A percentile compares a stretch with the other conserved stretches of the same genome.
Evolutionary conservation across 2,329 filamentous ascomycete genomes (phyloP).

Genomic region (Penicillium sp.): DNA sequence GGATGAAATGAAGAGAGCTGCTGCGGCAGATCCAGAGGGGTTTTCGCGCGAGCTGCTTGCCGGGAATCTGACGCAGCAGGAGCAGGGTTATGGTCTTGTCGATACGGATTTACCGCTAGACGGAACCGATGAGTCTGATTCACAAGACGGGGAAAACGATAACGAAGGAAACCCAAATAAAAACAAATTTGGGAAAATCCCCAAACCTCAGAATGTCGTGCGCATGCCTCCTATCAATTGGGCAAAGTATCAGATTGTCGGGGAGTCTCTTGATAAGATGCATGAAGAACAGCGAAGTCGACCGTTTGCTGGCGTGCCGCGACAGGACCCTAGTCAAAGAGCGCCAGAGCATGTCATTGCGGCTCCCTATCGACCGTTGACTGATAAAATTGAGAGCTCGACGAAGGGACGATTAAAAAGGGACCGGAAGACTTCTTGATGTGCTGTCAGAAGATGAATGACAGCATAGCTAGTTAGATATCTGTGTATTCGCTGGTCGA

Average conservation of each 20-base stretch:
- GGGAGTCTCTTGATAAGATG: slow-evolving; percentile 75
- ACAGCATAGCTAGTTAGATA: neutral
- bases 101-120: slow-evolving; percentile 28
- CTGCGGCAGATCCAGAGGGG: slow-evolving; percentile 64
- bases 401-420: slow-evolving; percentile 29
- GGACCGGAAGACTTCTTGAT: slow-evolving; percentile 30
- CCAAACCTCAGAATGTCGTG: slow-evolving; percentile 74
- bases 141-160: neutral
- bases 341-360: slow-evolving; percentile 52
- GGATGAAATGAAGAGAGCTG: slow-evolving; percentile 65
- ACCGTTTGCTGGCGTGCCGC: slow-evolving; percentile 49
- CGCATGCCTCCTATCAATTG: slow-evolving; percentile 89
- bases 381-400: slow-evolving; percentile 46
- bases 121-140: slow-evolving; percentile 20
- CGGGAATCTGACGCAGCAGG: slow-evolving; percentile 53
- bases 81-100: slow-evolving; percentile 27
- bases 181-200: slow-evolving; percentile 61
- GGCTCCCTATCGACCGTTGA: slow-evolving; percentile 58
- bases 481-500: neutral
- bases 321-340: slow-evolving; percentile 28
- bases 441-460: neutral
- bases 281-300: slow-evolving; percentile 72
- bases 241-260: slow-evolving; percentile 89
- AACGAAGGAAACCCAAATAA: neutral
- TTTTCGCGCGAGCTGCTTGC: slow-evolving; percentile 67